These are phyloP conservation scores for Neofusicoccum sp. DNA, from an alignment of 2,329 filamentous ascomycete genomes.

Conservation along the genomic window DNA sequence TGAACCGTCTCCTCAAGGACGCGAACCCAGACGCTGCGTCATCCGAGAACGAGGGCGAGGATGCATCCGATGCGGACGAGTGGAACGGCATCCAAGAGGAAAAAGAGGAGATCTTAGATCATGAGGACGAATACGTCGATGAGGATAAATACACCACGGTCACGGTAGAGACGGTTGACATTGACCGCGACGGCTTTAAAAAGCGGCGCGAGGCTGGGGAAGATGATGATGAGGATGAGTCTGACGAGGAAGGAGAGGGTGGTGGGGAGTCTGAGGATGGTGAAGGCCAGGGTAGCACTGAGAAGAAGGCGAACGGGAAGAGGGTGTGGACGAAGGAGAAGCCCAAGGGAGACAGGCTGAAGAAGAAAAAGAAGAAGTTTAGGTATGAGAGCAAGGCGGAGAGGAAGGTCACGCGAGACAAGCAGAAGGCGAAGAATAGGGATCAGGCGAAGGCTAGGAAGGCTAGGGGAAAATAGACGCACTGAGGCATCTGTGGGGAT, in stretches of 20 bases:
- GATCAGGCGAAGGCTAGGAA: constrained; percentile 62
- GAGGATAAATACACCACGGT: constrained; percentile 96
- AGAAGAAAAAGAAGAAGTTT: constrained; percentile 88
- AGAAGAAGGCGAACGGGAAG: constrained; percentile 46
- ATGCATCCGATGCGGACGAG: constrained; percentile 43
- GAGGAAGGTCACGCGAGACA: constrained; percentile 60
- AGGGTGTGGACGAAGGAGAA: constrained; percentile 53
- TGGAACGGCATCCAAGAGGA: constrained; percentile 60
- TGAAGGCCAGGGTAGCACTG: constrained; percentile 36
- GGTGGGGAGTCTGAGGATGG: constrained; percentile 27
- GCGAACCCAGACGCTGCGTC: constrained; percentile 44
- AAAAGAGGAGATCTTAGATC: constrained; percentile 62
- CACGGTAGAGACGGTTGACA: constrained; percentile 83
- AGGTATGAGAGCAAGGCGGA: constrained; percentile 88
- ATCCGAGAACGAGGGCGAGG: constrained; percentile 37
- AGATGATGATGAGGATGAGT: constrained; percentile 33
- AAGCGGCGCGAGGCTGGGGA: constrained; percentile 46
- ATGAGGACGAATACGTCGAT: constrained; percentile 92
- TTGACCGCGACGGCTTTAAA: constrained; percentile 70
- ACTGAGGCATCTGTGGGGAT: background rate
- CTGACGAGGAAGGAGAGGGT: constrained; percentile 21
- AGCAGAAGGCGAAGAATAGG: constrained; percentile 68
- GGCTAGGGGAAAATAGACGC: constrained; percentile 24
- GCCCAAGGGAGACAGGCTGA: constrained; percentile 49
- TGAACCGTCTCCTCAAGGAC: constrained; percentile 67